Evolutionary conservation across 768 basidiomycete species (phyloP), one percentile per base, ranked within the genome.

Genomic region (Chalciporus pseudorubinellus): DNA sequence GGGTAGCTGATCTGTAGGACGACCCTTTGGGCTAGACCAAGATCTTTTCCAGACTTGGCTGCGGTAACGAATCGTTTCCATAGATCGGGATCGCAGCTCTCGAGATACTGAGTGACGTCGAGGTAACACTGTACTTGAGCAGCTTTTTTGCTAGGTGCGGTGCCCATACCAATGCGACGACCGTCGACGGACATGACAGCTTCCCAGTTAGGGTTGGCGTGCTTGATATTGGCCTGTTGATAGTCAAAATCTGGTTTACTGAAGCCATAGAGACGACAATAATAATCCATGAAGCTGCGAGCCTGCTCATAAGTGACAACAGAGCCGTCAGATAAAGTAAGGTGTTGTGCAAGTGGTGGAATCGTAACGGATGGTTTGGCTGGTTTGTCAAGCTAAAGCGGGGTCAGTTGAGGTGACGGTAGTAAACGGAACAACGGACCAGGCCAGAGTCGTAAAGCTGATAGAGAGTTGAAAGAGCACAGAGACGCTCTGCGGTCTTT

Each of bases 241-340:
- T 79, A 87, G 13, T 77, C 75, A 53, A 95, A 70, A 44, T 89
- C 86, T 3, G 92, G 91, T 55, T 79, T 81, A 10, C 77, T 74
- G 61, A 94, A 94, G 21, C 74, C 72, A 65, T 83, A 97, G 31
- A 83, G 77, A 40, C 83, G 80, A 64, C 93, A 95, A 61, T 98
- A 98, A 67, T 89, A 98, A 56, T 95, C 94, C 87, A 97, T 94
- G 74, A 98, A 98, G 53, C 80, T 82, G 44, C 87, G 82, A 3
- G 92, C 92, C 46, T 79, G 78, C 46, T 91, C 89, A 45, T 85
- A 85, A 7, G 72, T 72, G 55, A 94, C 79, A 19, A 70, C 60
- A 11, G 81, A 76, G 21, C 83, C 82, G 60, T 92, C 87, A 3
- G 84, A 80, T 11, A 94, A 62, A 7, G 59, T 64, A 28, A 72